Evolutionary conservation across 179 eudicot genomes (phyloP), one percentile per base, ranked within the genome.

Genomic region (Nepenthes alata): DNA sequence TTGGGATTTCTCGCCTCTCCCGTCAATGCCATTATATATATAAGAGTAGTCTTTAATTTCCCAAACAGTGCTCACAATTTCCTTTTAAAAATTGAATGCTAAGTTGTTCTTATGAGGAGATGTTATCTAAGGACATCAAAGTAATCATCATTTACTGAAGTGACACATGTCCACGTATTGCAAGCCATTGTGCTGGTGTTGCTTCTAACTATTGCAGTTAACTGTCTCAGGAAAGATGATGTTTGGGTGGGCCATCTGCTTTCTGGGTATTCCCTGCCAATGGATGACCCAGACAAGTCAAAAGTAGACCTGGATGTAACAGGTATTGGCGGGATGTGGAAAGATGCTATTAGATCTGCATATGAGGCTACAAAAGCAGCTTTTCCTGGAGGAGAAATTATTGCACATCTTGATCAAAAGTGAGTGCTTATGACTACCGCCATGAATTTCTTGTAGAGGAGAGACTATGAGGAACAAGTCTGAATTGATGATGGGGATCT

Each of bases 211-310:
- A 7, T 45, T 57, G 45, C 10, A 4, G 52, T 36, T 47, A 4
- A 4, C 13, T 14, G 5, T 58, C 48, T 11, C 69, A 91, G 98
- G 83, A 91, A 91, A 73, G 81, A 79, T 36, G 77, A 74, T 67
- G 73, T 78, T 53, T 86, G 93, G 98, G 96, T 91, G 48, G 98
- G 96, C 35, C 97, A 91, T 63, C 82, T 91, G 63, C 84, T 91
- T 14, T 91, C 98, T 57, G 95, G 98, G 45, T 91, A 91, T 79
- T 74, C 91, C n/a, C 74, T 91, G 78, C 95, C 91, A 62, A 91
- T 91, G 96, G 97, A 90, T 56, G 95, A 89, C 59, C 89, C 83
- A n/a, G 77, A 74, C 49, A 67, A 76, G 58, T 73, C 89, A 48
- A 82, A 86, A 74, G 73, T 54, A 34, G 67, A 53, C 9, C 11